A percentile compares a stretch with the other conserved stretches of the same genome.
phyloP scores from a whole-genome alignment of 805 yeast genomes.

The Kazachstania kunashirensis region DNA sequence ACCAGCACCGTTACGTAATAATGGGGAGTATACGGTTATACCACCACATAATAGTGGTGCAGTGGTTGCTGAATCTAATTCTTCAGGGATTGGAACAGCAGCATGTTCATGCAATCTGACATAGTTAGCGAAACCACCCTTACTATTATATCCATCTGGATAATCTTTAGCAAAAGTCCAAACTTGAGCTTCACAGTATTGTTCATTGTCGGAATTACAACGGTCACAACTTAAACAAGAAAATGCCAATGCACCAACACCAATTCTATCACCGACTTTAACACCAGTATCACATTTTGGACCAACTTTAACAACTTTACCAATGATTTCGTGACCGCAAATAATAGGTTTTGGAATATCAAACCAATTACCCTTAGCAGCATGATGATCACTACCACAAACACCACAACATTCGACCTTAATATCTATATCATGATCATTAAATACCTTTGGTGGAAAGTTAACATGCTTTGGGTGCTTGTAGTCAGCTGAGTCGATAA shows the following conservation, averaged over 20 bases:
- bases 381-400: conserved; percentile 48
- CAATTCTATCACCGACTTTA: conserved; percentile 68
- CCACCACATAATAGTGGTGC: conserved; percentile 79
- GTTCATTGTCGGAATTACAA: conserved; percentile 47
- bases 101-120: conserved; percentile 55
- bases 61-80: conserved; percentile 40
- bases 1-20: conserved; percentile 42
- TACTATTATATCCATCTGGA: conserved; percentile 39
- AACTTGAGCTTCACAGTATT: conserved; percentile 41
- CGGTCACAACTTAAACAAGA: conserved; percentile 56
- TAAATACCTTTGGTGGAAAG: conserved; percentile 40
- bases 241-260: conserved; percentile 62
- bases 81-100: conserved; percentile 55
- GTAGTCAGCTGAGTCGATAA: conserved; percentile 42
- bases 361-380: conserved; percentile 19
- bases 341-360: conserved; percentile 28
- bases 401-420: conserved; percentile 55
- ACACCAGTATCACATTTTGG: conserved; percentile 36
- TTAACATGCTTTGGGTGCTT: conserved; percentile 42
- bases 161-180: conserved; percentile 42
- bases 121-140: conserved; percentile 65
- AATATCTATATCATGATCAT: conserved; percentile 41
- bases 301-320: conserved; percentile 51
- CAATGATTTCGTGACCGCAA: conserved; percentile 62
- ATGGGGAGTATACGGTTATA: conserved; percentile 60